A percentile compares a stretch with the other conserved stretches of the same genome.
These are phyloP conservation scores for Kodamaea sagamina DNA, from an alignment of 805 yeast species.

Conservation along the genomic window DNA sequence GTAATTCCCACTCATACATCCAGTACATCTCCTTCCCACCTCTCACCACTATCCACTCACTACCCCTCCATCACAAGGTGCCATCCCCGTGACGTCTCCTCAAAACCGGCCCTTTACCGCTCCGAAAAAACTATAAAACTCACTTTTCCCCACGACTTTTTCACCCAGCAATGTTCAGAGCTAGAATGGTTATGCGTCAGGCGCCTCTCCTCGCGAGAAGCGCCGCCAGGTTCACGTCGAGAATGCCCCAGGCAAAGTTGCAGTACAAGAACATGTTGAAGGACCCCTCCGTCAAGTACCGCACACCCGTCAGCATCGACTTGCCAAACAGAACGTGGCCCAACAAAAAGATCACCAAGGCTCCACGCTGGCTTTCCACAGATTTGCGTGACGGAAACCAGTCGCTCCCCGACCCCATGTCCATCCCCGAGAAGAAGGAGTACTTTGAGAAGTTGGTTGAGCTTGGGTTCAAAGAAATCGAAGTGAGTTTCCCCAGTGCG, in stretches of 20 bases:
- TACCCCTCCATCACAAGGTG: not conserved
- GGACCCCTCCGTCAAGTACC: slow-evolving; percentile 68
- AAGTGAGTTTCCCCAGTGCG: slow-evolving; percentile 79
- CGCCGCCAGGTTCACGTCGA: slow-evolving; percentile 11
- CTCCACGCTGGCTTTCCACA: slow-evolving; percentile 81
- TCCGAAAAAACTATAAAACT: not conserved
- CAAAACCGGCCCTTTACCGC: slow-evolving; percentile 7
- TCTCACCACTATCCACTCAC: not conserved
- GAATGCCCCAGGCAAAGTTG: slow-evolving; percentile 22
- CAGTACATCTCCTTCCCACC: no score
- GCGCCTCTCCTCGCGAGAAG: slow-evolving; percentile 4
- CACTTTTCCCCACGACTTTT: slow-evolving; percentile 6
- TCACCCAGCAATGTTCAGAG: slow-evolving; percentile 26
- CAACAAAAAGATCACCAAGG: slow-evolving; percentile 58
- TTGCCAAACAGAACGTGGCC: slow-evolving; percentile 76
- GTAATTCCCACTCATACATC: no score
- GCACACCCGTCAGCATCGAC: slow-evolving; percentile 53
- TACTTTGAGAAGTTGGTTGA: slow-evolving; percentile 72
- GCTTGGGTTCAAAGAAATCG: slow-evolving; percentile 78
- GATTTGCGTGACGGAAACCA: slow-evolving; percentile 83
- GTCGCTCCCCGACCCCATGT: slow-evolving; percentile 81
- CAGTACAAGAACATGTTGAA: slow-evolving; percentile 52
- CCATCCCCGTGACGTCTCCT: not conserved
- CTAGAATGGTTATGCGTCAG: not conserved
- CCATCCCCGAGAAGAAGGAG: slow-evolving; percentile 69